Evolutionary conservation across 805 yeast genomes (phyloP).

Genomic region (Wickerhamomyces chaumierensis): DNA sequence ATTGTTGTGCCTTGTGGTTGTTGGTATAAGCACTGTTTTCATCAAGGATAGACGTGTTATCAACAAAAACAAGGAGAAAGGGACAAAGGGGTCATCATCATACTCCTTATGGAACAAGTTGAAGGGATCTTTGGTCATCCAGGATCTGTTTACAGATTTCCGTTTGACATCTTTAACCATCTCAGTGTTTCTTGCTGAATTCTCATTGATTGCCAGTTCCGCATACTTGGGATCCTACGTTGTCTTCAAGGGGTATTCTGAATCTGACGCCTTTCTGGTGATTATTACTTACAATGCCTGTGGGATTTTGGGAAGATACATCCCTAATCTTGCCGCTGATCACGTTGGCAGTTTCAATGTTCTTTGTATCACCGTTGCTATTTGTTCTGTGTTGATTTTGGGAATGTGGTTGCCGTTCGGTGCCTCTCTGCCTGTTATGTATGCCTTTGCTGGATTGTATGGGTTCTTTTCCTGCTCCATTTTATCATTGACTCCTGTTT

Average conservation of each 20-base stretch:
- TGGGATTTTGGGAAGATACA: slow-evolving; percentile 40
- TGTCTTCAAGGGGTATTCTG: slow-evolving; percentile 33
- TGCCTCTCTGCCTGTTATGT: slow-evolving; percentile 26
- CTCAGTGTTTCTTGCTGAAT: slow-evolving; percentile 26
- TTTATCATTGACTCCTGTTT: slow-evolving; percentile 54
- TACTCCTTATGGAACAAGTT: not conserved
- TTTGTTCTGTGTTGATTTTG: slow-evolving; percentile 36
- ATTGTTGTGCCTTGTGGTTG: slow-evolving; percentile 16
- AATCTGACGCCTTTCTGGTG: slow-evolving; percentile 26
- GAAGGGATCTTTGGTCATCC: slow-evolving; percentile 6
- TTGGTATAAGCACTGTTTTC: slow-evolving; percentile 22
- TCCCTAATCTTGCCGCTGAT: slow-evolving; percentile 49
- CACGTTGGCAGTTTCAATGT: slow-evolving; percentile 44
- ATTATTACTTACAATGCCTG: slow-evolving; percentile 27
- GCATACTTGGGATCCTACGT: slow-evolving; percentile 53
- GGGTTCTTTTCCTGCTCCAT: slow-evolving; percentile 57
- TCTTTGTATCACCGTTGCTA: slow-evolving; percentile 34
- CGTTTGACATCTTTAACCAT: slow-evolving; percentile 2
- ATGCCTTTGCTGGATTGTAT: slow-evolving; percentile 39
- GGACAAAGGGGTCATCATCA: not conserved
- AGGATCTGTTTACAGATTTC: slow-evolving; percentile 8
- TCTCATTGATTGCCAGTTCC: slow-evolving; percentile 37
- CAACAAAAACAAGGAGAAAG: slow-evolving; percentile 1
- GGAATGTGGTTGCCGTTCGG: slow-evolving; percentile 66
- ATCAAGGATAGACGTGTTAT: slow-evolving; percentile 25